A percentile compares a stretch with the other conserved stretches of the same genome.
Evolutionary conservation across 345 rosid species (phyloP).

Genomic region (Raphanus sativus): DNA sequence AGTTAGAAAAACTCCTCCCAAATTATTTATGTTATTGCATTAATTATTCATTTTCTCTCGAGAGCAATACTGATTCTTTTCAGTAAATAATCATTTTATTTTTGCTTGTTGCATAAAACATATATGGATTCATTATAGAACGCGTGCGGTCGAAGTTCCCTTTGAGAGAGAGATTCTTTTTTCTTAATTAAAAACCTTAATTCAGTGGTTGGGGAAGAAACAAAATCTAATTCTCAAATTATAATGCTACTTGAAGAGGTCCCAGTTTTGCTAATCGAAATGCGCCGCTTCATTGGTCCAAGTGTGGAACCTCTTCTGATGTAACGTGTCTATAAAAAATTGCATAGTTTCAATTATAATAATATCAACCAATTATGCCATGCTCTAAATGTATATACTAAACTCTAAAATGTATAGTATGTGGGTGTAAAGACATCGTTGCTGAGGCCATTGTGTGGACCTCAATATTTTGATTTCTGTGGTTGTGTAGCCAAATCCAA

Average conservation of each 20-base stretch:
- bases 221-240: slow-evolving; percentile 32
- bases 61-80: neutral
- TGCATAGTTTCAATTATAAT: slow-evolving; percentile 8
- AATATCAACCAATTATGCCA: neutral
- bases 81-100: neutral
- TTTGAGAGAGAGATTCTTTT: neutral
- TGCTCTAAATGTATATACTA: neutral
- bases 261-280: slow-evolving; percentile 20
- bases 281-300: slow-evolving; percentile 34
- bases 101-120: neutral
- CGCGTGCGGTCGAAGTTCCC: slow-evolving; percentile 3
- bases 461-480: slow-evolving; percentile 16
- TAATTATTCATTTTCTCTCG: neutral
- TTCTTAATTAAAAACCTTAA: neutral
- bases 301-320: slow-evolving; percentile 33
- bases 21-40: neutral
- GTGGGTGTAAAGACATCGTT: slow-evolving; percentile 34
- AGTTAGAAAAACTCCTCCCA: no score
- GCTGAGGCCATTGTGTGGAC: slow-evolving; percentile 26
- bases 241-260: slow-evolving; percentile 21
- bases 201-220: slow-evolving; percentile 35
- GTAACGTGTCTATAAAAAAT: slow-evolving; percentile 20
- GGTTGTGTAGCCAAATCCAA: slow-evolving; percentile 19
- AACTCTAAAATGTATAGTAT: neutral
- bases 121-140: neutral